Evolutionary conservation across 345 rosid species (phyloP).

Genomic region (Eucalyptus caleyi): DNA sequence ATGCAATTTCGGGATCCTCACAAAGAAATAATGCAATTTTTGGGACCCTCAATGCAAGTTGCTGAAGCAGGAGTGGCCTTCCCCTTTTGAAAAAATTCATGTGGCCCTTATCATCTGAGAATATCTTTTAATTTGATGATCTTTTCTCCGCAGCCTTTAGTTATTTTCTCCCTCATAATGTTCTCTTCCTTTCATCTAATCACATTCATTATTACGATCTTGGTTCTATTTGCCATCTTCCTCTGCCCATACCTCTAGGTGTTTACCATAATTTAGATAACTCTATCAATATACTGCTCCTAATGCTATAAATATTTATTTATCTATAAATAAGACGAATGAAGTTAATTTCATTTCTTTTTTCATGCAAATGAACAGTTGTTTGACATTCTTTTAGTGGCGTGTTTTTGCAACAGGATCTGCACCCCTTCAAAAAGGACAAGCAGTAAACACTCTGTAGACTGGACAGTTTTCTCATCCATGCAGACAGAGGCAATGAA

Average conservation of each 20-base stretch:
- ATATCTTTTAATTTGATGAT: background rate
- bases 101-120: background rate
- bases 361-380: background rate
- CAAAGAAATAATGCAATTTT: background rate
- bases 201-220: background rate
- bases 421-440: conserved; percentile 23
- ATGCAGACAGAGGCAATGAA: conserved; percentile 37
- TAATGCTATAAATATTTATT: background rate
- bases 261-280: background rate
- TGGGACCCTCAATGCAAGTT: background rate
- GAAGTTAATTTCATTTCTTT: background rate
- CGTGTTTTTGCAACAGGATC: background rate
- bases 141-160: background rate
- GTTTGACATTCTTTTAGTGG: background rate
- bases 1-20: background rate
- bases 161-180: background rate
- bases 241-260: background rate
- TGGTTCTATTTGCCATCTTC: background rate
- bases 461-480: conserved; percentile 36
- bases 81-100: background rate
- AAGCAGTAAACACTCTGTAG: conserved; percentile 29
- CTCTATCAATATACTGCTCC: background rate
- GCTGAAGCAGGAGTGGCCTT: background rate
- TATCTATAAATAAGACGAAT: background rate
- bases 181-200: background rate